Evolutionary conservation across 306 rosid species (phyloP).

Genomic region (Quercus dentata): DNA sequence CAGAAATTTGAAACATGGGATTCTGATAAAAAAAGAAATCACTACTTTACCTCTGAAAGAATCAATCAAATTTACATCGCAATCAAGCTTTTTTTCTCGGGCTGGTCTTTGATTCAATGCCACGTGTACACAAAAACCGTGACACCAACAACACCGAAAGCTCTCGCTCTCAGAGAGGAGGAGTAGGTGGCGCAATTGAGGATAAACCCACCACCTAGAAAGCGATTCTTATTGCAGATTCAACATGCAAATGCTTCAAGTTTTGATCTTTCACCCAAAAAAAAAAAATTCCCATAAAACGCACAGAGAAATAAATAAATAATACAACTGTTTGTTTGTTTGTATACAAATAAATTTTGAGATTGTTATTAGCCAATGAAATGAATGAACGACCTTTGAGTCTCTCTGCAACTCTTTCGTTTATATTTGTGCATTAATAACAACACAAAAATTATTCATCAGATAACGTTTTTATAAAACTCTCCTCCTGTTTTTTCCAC

Average conservation of each 20-base stretch:
- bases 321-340: background rate
- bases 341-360: background rate
- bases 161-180: conserved; percentile 11
- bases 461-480: background rate
- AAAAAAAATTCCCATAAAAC: background rate
- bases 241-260: conserved; percentile 25
- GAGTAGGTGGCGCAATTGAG: conserved; percentile 1
- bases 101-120: background rate
- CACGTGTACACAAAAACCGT: conserved; percentile 36
- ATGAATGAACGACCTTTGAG: background rate
- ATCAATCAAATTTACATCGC: conserved; percentile 10
- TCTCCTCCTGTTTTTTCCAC: no score
- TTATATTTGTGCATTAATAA: background rate
- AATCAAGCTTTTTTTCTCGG: conserved; percentile 5
- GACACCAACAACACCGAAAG: conserved; percentile 5
- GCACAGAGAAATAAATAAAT: background rate
- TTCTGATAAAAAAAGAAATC: conserved; percentile 8
- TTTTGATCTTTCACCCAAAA: conserved; percentile 13
- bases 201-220: conserved; percentile 34
- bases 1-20: conserved; percentile 17
- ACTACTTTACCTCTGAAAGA: conserved; percentile 12
- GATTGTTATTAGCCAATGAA: background rate
- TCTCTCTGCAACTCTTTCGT: background rate
- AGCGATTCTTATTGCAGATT: conserved; percentile 25
- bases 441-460: background rate